Evolutionary conservation across 345 rosid species (phyloP).

Genomic region (Erysimum cheiranthoides): DNA sequence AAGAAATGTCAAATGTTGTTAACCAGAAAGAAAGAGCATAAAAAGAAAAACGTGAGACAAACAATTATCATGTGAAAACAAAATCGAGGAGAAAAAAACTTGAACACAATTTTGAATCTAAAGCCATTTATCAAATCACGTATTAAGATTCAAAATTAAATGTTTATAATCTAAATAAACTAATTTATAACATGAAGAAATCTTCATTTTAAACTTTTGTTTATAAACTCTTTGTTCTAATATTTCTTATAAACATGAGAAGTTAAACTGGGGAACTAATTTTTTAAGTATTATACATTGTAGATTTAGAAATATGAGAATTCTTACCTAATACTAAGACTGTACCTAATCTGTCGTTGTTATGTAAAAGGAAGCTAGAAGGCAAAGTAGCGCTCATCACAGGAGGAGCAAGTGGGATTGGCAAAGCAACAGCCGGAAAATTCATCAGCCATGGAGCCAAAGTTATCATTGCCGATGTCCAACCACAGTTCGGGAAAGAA

Average conservation of each 20-base stretch:
- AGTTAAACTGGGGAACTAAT: neutral
- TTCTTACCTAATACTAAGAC: neutral
- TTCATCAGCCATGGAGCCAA: constrained; percentile 79
- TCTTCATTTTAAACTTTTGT: no score
- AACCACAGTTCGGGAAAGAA: constrained; percentile 58
- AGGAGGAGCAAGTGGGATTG: constrained; percentile 91
- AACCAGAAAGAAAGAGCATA: neutral
- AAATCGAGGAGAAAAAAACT: neutral
- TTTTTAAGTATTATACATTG: neutral
- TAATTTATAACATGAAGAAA: no score
- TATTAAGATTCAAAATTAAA: neutral
- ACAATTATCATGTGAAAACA: neutral
- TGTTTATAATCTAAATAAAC: no score
- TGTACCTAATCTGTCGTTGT: constrained; percentile 8
- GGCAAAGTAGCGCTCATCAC: constrained; percentile 87
- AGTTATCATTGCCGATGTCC: constrained; percentile 80
- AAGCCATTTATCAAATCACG: neutral
- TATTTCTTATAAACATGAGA: neutral
- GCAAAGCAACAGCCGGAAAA: constrained; percentile 72
- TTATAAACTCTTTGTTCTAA: no score
- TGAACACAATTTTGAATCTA: neutral
- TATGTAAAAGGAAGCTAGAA: constrained; percentile 63
- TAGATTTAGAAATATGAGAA: constrained; percentile 13
- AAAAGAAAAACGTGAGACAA: neutral
- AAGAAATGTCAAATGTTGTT: constrained; percentile 16